Evolutionary conservation across 345 rosid genomes (phyloP), one percentile per base, ranked within the genome.

Genomic region (Xanthoceras sorbifolium): DNA sequence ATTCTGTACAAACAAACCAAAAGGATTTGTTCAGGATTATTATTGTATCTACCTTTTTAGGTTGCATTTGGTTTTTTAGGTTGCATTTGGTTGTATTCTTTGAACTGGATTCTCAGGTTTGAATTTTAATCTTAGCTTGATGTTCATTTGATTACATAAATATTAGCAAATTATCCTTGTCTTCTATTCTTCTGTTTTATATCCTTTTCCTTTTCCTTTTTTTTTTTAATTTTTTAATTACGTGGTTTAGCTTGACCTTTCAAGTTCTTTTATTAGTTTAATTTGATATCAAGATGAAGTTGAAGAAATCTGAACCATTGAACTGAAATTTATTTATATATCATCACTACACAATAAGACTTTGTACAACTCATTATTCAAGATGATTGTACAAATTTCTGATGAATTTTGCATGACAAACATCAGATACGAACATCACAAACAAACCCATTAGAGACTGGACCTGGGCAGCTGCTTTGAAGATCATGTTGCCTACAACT

Each of bases 391-490:
- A 75, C 5, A 76, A 73, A 46, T 71, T 62, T 57, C 17, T 14
- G 32, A 72, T 68, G 67, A 75, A 81, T 69, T 79, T 77, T 28
- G 69, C 4, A 36, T 36, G 40, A 36, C 6, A 36, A 36, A 36
- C 40, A n/a, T n/a, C n/a, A n/a, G n/a, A n/a, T n/a, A 79, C 97
- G 93, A 75, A 80, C 81, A 52, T 87, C 82, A 18, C 98, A 91
- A 76, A 87, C 75, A 67, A 88, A 89, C 52, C 86, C 88, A 20
- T 72, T 20, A 2, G 59, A 73, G 28, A 72, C 46, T 1, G 60
- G 22, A 23, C 75, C 46, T 1, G 60, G 22, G 23, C 78, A 60
- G 64, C 79, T 20, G 20, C 74, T 50, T 67, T 14, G 84, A 46
- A 29, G 64, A 71, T 48, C 22, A 55, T 95, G 94, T 11, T 4